Evolutionary conservation across 2,329 filamentous ascomycete species (phyloP).

Genomic region (Pseudocercospora fijiensis): DNA sequence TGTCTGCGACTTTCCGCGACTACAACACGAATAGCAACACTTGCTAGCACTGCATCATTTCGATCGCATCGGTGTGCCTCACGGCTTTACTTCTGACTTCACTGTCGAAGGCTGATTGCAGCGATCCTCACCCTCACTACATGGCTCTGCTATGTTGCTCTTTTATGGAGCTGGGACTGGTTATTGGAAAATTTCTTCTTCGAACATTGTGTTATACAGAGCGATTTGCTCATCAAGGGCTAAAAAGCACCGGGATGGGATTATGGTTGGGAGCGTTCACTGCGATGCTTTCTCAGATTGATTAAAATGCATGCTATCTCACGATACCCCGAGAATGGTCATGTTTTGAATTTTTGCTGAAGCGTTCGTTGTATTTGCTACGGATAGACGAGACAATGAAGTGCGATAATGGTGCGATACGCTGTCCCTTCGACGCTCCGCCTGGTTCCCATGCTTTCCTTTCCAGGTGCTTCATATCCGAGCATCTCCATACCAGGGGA

Average conservation of each 20-base stretch:
- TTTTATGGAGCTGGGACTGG: neutral
- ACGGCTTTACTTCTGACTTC: neutral
- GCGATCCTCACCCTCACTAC: neutral
- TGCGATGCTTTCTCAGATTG: constrained; percentile 4
- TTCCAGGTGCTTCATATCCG: neutral
- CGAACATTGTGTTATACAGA: constrained; percentile 6
- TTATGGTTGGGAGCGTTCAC: neutral
- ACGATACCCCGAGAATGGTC: constrained; percentile 15
- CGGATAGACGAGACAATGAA: constrained; percentile 16
- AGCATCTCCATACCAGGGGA: neutral
- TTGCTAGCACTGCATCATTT: neutral
- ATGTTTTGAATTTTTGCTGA: constrained; percentile 2
- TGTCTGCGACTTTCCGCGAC: neutral
- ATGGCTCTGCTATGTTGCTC: neutral
- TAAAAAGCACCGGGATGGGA: neutral
- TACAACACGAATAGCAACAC: neutral
- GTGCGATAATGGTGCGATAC: neutral
- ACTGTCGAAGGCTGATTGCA: neutral
- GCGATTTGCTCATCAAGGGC: neutral
- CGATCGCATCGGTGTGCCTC: neutral
- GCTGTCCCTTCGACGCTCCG: neutral
- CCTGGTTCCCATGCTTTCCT: neutral
- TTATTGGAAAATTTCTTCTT: neutral
- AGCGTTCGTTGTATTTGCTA: constrained; percentile 7
- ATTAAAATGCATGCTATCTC: constrained; percentile 8